Base-by-base conservation (phyloP, 1,139 yeast species). In the Pichia sp. region DNA sequence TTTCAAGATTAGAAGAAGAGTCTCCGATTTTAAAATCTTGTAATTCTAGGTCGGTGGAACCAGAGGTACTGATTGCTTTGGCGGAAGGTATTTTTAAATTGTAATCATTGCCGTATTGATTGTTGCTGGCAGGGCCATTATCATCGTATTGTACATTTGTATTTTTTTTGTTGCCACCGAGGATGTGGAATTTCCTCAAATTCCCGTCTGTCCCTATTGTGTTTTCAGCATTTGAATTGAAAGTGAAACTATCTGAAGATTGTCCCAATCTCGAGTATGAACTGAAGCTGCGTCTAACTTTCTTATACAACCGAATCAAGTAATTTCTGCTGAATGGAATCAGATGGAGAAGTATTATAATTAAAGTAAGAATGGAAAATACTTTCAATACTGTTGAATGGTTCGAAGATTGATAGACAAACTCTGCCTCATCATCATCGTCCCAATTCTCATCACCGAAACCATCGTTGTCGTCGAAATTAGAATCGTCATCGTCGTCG, bases 351-450 rank as follows among this genome's bases (percentile, higher is more conserved):
- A 57, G 12, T 50, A 53, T 16, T 49, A 48, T 7, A 2, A 46
- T 17, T 34, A 46, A 9, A 9, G 31, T 29, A 31, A 46, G 6
- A 9, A 46, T n/a, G 27, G 40, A 8, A 8, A 38, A 12, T 38
- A 38, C 41, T 38, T 38, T 38, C 41, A 38, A 10, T 17, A 8
- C 41, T 38, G 41, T 38, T 20, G 41, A 16, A 24, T 34, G 30
- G 34, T 46, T 27, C 38, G 38, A 30, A 8, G 40, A 6, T 36
- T 31, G 41, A 46, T 46, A 46, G 10, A 46, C 24, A 6, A 46
- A 12, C 34, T 46, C 49, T 9, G 49, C 34, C 29, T 46, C 49
- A 20, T 66, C 64, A 30, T 64, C 66, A 14, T 64, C 48, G 47
- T 34, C 31, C 8, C 16, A 30, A n/a, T 33, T 49, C 14, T 46